Base-by-base conservation (phyloP, 2,329 filamentous ascomycete genomes). In the Ophiosphaerella narmari region DNA sequence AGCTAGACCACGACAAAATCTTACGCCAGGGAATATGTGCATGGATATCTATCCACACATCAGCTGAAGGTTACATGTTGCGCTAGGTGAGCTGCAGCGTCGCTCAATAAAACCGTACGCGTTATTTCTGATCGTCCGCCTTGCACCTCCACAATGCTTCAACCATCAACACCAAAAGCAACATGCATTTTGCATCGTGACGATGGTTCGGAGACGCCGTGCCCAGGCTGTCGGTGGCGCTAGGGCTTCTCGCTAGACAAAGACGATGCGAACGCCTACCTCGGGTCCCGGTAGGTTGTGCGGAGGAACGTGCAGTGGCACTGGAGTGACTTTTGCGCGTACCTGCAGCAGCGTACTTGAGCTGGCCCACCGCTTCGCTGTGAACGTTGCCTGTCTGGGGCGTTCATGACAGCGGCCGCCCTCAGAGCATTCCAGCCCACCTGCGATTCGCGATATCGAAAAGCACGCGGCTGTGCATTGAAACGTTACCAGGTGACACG, bases 331-430 rank as follows among this genome's bases (percentile, higher is more conserved):
- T n/a, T 45, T 48, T 57, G 52, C 63, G 62, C 63, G 68, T 70
- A 68, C 68, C 67, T 72, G 67, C 68, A 67, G 52, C 61, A 60
- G 59, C 53, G 58, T 61, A 42, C 52, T 45, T 49, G 46, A 43
- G 21, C 33, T 23, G 37, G 43, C 39, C 39, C 48, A 29, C 32
- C 23, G 16, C n/a, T 31, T 23, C 9, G 21, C n/a, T 45, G 42
- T 33, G 42, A 38, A 45, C 42, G 32, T 35, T 31, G 32, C 13
- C n/a, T 38, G 33, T 13, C 39, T 39, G 26, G 36, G 34, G 7
- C 39, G 24, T 12, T 24, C 21, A 38, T 43, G 40, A 52, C 34
- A 39, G 41, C 45, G 42, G 51, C 21, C 21, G 29, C 18, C 23
- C 11, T 11, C 24, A 23, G 32, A n/a, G 11, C 26, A 26, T 16